These are phyloP conservation scores for Syzygium oleosum DNA, from an alignment of 345 rosid genomes.

Conservation along the genomic window DNA sequence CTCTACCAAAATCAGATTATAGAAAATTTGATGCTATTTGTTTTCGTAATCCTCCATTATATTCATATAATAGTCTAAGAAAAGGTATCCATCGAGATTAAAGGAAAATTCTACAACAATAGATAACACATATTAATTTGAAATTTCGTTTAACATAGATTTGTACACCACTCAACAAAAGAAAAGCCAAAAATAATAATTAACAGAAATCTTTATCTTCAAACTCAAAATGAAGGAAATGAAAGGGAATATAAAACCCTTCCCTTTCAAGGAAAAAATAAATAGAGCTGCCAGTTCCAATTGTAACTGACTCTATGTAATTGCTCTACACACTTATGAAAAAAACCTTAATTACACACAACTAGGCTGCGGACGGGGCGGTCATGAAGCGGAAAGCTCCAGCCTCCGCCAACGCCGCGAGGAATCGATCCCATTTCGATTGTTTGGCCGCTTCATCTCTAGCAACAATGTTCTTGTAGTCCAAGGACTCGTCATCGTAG, in stretches of 20 bases:
- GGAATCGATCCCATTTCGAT: slow-evolving; percentile 1
- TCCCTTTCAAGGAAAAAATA: neutral
- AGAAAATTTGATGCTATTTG: neutral
- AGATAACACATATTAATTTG: neutral
- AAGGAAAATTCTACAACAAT: neutral
- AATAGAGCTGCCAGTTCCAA: neutral
- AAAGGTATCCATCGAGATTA: fast-evolving
- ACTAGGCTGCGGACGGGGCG: slow-evolving; percentile 43
- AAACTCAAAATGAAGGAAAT: neutral
- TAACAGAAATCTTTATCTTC: neutral
- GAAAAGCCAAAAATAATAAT: neutral
- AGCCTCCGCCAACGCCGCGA: slow-evolving; percentile 25
- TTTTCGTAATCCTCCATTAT: neutral
- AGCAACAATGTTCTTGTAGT: slow-evolving; percentile 3
- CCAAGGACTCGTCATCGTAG: slow-evolving; percentile 31
- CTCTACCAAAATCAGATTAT: neutral
- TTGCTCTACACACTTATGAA: neutral
- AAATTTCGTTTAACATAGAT: neutral
- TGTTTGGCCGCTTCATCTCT: neutral
- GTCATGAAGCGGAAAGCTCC: slow-evolving; percentile 7
- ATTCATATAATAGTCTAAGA: neutral
- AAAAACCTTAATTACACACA: neutral
- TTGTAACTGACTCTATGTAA: neutral
- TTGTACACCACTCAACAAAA: neutral
- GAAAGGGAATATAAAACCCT: neutral